phyloP scores from a whole-genome alignment of 2,329 filamentous ascomycete genomes.

The Alternaria incomplexa region DNA sequence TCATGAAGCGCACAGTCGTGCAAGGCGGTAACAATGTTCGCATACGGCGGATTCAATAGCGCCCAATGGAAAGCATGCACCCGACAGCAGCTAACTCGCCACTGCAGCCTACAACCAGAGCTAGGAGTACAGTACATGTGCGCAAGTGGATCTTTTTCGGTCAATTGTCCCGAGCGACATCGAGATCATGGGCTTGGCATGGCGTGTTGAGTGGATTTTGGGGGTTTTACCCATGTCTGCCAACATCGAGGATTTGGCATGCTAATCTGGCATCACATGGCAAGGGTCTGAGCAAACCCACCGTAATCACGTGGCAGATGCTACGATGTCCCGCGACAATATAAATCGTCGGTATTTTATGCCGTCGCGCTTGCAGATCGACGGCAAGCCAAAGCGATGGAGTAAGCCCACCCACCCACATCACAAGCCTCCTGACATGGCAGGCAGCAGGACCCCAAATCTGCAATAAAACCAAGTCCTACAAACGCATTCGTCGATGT shows the following conservation, averaged over 20 bases:
- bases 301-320: neutral
- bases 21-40: neutral
- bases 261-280: neutral
- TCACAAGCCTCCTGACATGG: neutral
- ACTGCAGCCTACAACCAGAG: neutral
- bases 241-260: constrained; percentile 7
- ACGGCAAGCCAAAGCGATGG: neutral
- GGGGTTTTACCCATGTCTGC: neutral
- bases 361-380: neutral
- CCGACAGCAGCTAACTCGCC: neutral
- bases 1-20: neutral
- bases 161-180: constrained; percentile 2
- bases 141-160: neutral
- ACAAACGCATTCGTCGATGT: neutral
- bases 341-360: neutral
- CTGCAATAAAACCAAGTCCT: neutral
- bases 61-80: neutral
- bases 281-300: neutral
- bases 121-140: neutral
- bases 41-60: neutral
- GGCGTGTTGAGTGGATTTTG: neutral
- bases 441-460: neutral
- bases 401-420: neutral
- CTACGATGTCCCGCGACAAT: neutral
- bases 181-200: constrained; percentile 1